These are phyloP conservation scores for Arthrobotrys entomopaga DNA, from an alignment of 2,329 filamentous ascomycete species.

Conservation along the genomic window DNA sequence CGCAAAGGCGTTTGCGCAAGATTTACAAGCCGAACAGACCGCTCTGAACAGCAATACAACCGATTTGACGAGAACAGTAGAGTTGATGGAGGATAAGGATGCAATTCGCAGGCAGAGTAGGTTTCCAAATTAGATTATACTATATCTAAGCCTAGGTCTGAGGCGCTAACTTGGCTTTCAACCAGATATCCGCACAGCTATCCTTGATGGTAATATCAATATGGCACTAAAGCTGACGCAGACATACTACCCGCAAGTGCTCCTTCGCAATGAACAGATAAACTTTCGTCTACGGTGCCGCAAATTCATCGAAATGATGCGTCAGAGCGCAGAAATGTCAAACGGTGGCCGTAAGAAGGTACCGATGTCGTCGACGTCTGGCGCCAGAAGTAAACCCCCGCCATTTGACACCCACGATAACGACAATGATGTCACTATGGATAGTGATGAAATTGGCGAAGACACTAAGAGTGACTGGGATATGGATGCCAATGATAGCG, in stretches of 20 bases:
- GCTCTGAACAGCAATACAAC: conserved; percentile 69
- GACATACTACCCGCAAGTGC: conserved; percentile 80
- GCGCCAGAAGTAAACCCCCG: conserved; percentile 58
- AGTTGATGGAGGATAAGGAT: conserved; percentile 82
- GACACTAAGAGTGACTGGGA: conserved; percentile 52
- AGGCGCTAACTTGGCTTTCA: not conserved
- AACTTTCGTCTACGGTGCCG: conserved; percentile 88
- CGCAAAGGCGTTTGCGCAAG: conserved; percentile 84
- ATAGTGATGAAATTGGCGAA: conserved; percentile 61
- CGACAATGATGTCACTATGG: conserved; percentile 64
- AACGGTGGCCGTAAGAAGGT: conserved; percentile 56
- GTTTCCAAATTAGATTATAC: conserved; percentile 60
- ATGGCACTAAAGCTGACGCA: conserved; percentile 83
- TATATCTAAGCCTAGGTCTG: too few species aligned
- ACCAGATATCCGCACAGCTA: conserved; percentile 82
- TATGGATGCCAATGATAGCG: conserved; percentile 56
- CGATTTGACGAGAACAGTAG: conserved; percentile 66
- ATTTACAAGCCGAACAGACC: conserved; percentile 78
- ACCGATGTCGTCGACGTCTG: conserved; percentile 62
- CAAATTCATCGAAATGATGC: conserved; percentile 95
- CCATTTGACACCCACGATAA: conserved; percentile 35
- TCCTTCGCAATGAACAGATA: conserved; percentile 82
- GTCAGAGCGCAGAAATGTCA: conserved; percentile 65
- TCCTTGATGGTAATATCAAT: conserved; percentile 92
- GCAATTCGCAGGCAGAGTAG: conserved; percentile 85